Evolutionary conservation across 148 eudicot genomes (phyloP), one percentile per base, ranked within the genome.

Genomic region (Heliamphora exappendiculata): DNA sequence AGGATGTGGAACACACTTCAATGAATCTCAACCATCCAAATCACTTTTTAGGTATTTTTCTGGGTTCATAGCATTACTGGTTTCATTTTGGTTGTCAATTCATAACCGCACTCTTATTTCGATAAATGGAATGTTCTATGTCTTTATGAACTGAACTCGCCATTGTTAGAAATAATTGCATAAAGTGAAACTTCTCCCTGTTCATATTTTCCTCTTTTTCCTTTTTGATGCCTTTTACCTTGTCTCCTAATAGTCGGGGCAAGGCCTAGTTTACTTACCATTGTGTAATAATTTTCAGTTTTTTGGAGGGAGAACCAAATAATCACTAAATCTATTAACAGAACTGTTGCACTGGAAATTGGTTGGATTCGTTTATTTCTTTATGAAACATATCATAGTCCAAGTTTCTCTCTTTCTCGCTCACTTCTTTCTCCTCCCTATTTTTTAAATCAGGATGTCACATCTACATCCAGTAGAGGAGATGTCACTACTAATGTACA

Each of bases 401-500:
- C 36, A 49, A 64, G 14, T 29, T 51, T 19, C n/a, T 31, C 34
- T 16, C 36, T 44, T 33, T 31, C 41, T 34, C 26, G 41, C 31
- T 42, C 13, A n/a, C 53, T 44, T 0, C 17, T 17, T 3, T 7
- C 11, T 37, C 74, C 36, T 16, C 65, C 50, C 24, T 39, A 64
- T 51, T 33, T 50, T 41, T 41, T 14, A 3, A 49, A 76, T 20
- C 79, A 95, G 97, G 92, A 85, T 49, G 84, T 87, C 47, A 89
- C 73, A 57, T 82, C 91, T 1, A 92, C 91, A 19, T 75, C 79
- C 24, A 82, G 67, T 26, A 84, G 71, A 72, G 88, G 72, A 33
- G 82, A 84, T 70, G 84, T 87, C 26, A 90, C 91, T 4, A 85
- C 91, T 5, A 84, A 88, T 31, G 90, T 95, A 16, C 84, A 77